Conservation (phyloP, 192 early-diverging fungal species). For the Coemansia sp. region DNA sequence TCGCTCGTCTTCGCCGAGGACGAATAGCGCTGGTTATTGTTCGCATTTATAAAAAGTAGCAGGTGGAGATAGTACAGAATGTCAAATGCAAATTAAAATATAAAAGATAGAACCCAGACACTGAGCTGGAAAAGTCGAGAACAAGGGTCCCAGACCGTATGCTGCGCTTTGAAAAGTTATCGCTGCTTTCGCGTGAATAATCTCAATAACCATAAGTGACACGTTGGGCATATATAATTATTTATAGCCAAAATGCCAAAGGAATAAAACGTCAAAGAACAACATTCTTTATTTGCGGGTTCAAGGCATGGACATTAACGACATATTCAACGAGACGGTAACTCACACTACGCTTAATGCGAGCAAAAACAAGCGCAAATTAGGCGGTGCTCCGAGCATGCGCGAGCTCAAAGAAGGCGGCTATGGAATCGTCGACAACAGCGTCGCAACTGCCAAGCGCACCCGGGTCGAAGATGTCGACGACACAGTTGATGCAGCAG, state of each 20-base stretch:
- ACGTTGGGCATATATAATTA: too few relatives aligned
- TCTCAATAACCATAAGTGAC: too few relatives aligned
- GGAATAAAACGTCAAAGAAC: too few relatives aligned
- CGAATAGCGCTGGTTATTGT: conserved; percentile 40
- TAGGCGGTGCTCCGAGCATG: conserved; percentile 34
- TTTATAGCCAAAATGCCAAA: too few relatives aligned
- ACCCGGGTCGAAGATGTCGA: not conserved
- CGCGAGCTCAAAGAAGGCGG: conserved; percentile 40
- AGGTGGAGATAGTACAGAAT: not conserved
- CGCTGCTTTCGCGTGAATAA: too few relatives aligned
- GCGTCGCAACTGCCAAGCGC: conserved; percentile 7
- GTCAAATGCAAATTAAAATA: not conserved
- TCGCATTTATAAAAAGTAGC: conserved; percentile 14
- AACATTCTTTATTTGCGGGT: too few relatives aligned
- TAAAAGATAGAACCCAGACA: not conserved
- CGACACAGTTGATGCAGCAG: not conserved
- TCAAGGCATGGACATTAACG: conserved; percentile 44
- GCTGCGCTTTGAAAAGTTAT: too few relatives aligned
- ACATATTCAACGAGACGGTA: conserved; percentile 48
- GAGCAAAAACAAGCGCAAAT: conserved; percentile 38
- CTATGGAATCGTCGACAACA: conserved; percentile 20
- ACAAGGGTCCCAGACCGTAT: too few relatives aligned
- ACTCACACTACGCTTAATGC: conserved; percentile 21
- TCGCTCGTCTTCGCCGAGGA: conserved; percentile 26
- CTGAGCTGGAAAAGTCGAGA: too few relatives aligned